Conservation (phyloP, 1,284 basidiomycete genomes). For the Tetrapyrgos nigripes region DNA sequence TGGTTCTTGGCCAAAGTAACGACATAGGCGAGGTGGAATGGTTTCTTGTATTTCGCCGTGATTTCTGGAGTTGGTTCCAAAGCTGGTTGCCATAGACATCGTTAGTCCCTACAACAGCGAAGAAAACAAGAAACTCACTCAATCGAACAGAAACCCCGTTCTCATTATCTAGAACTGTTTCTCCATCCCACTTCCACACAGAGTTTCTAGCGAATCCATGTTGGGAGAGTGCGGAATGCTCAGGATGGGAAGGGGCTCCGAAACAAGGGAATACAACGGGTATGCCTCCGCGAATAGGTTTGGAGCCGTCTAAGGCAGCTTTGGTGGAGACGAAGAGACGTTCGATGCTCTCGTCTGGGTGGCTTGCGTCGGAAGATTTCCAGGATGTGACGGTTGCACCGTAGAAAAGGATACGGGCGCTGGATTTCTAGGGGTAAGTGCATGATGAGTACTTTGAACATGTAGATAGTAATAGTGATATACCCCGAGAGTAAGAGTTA, state of each 20-base stretch:
- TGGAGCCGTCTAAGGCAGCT: constrained; percentile 74
- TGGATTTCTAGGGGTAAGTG: constrained; percentile 61
- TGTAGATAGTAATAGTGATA: no score
- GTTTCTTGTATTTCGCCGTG: constrained; percentile 59
- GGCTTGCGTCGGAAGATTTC: constrained; percentile 56
- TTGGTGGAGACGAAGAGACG: constrained; percentile 81
- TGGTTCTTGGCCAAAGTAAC: constrained; percentile 80
- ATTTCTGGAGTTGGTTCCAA: constrained; percentile 68
- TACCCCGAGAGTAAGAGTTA: neutral
- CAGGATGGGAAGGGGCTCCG: constrained; percentile 75
- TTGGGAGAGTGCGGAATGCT: constrained; percentile 76
- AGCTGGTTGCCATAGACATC: constrained; percentile 50
- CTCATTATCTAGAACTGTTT: constrained; percentile 69
- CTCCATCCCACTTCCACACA: constrained; percentile 69
- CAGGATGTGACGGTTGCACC: constrained; percentile 86
- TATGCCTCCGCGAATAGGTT: constrained; percentile 81
- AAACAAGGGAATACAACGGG: constrained; percentile 89
- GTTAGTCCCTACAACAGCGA: neutral
- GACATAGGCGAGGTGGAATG: constrained; percentile 78
- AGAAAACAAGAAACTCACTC: neutral
- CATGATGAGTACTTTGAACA: no score
- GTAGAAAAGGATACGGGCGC: constrained; percentile 74
- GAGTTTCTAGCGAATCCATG: constrained; percentile 87
- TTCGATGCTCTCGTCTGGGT: constrained; percentile 53
- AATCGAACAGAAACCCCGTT: constrained; percentile 62